Conservation (phyloP, 1,139 yeast species). For the Taphrina populina region DNA sequence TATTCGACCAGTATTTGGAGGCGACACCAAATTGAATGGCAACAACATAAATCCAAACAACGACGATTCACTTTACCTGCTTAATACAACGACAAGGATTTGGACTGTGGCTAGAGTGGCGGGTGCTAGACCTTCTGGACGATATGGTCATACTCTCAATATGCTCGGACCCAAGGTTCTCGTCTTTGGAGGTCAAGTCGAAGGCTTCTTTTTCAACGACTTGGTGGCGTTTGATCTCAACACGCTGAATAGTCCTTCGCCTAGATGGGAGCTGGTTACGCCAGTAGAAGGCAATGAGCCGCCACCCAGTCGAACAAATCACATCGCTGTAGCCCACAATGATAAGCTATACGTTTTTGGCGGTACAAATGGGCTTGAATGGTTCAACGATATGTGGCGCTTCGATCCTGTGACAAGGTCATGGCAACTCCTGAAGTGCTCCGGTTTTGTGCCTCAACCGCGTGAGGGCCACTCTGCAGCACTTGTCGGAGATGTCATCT, state of each 20-base stretch:
- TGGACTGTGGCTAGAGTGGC: slow-evolving; percentile 44
- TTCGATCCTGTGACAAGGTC: slow-evolving; percentile 67
- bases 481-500: slow-evolving; percentile 73
- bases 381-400: slow-evolving; percentile 77
- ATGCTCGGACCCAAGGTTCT: slow-evolving; percentile 71
- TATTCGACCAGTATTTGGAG: slow-evolving; percentile 65
- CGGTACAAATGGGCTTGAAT: slow-evolving; percentile 75
- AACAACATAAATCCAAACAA: slow-evolving; percentile 61
- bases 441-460: slow-evolving; percentile 75
- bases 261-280: slow-evolving; percentile 75
- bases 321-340: slow-evolving; percentile 78
- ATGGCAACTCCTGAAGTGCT: slow-evolving; percentile 57
- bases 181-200: slow-evolving; percentile 94
- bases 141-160: slow-evolving; percentile 86
- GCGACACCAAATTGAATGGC: slow-evolving; percentile 86
- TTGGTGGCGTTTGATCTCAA: slow-evolving; percentile 82
- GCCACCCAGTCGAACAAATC: slow-evolving; percentile 93
- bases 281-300: slow-evolving; percentile 53
- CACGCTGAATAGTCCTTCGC: slow-evolving; percentile 61
- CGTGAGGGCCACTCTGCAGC: slow-evolving; percentile 90
- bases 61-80: slow-evolving; percentile 81
- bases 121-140: slow-evolving; percentile 81
- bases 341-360: slow-evolving; percentile 87
- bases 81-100: slow-evolving; percentile 63
- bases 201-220: slow-evolving; percentile 81